A percentile compares a stretch with the other conserved stretches of the same genome.
Evolutionary conservation across 768 basidiomycete genomes (phyloP).

Genomic region (Trametes gibbosa): DNA sequence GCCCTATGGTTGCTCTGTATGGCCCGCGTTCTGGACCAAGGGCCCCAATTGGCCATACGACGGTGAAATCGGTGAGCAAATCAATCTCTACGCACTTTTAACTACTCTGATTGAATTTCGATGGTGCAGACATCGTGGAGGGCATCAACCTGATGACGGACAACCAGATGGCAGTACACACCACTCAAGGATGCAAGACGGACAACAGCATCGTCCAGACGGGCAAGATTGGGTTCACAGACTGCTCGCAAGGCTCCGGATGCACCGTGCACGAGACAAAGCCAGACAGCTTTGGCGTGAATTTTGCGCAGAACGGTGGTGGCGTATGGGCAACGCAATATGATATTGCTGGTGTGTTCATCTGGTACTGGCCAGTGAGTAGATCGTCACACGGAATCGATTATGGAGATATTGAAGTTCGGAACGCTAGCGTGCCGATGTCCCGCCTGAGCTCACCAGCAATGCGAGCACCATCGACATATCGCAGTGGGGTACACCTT

Average conservation of each 20-base stretch:
- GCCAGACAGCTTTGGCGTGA: slow-evolving; percentile 39
- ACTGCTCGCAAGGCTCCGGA: slow-evolving; percentile 37
- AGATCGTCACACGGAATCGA: background rate
- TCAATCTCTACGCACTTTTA: background rate
- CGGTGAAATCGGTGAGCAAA: slow-evolving; percentile 34
- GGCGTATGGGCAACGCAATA: slow-evolving; percentile 72
- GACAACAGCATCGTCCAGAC: slow-evolving; percentile 30
- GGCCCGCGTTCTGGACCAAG: slow-evolving; percentile 38
- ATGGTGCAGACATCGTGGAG: slow-evolving; percentile 58
- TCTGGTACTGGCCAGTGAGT: slow-evolving; percentile 50
- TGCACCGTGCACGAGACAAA: slow-evolving; percentile 35
- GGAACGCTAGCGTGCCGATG: slow-evolving; percentile 31
- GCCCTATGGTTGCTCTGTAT: slow-evolving; percentile 61
- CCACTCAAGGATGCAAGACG: slow-evolving; percentile 39
- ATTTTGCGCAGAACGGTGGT: slow-evolving; percentile 49
- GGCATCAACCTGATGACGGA: slow-evolving; percentile 48
- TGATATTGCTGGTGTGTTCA: slow-evolving; percentile 52
- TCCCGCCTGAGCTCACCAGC: slow-evolving; percentile 34
- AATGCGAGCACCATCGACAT: slow-evolving; percentile 33
- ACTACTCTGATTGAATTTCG: background rate
- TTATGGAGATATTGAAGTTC: background rate
- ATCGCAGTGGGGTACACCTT: slow-evolving; percentile 44
- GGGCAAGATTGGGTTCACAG: slow-evolving; percentile 29
- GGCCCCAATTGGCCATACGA: slow-evolving; percentile 41
- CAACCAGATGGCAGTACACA: slow-evolving; percentile 62